phyloP scores from a whole-genome alignment of 164 flowering plant species.

The Chimonanthus praecox region DNA sequence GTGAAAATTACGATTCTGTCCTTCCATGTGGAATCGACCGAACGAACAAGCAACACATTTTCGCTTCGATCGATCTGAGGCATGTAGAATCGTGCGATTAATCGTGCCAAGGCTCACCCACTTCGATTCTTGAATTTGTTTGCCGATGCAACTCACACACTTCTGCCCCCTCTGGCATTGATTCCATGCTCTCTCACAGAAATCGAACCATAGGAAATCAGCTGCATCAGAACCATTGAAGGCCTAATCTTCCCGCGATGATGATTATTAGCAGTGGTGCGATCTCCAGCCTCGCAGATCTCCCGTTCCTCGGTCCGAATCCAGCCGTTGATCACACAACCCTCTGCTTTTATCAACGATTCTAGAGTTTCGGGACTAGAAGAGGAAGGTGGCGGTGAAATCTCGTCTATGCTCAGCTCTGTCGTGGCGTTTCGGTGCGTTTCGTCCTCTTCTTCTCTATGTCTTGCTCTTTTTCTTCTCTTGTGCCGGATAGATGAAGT shows the following conservation, averaged over 20 bases:
- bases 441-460: slow-evolving; percentile 6
- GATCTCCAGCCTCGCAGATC: slow-evolving; percentile 17
- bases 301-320: slow-evolving; percentile 13
- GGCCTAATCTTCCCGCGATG: slow-evolving; percentile 48
- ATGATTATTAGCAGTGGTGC: slow-evolving; percentile 27
- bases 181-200: slow-evolving; percentile 59
- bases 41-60: no score
- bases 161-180: no score
- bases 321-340: slow-evolving; percentile 26
- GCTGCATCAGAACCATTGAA: slow-evolving; percentile 74
- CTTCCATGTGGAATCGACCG: no score
- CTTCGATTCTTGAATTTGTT: no score
- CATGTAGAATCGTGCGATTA: no score
- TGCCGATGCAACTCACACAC: no score
- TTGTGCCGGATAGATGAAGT: slow-evolving; percentile 69
- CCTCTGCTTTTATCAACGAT: slow-evolving; percentile 66
- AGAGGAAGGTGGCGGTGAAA: slow-evolving; percentile 86
- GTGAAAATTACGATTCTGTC: no score
- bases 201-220: slow-evolving; percentile 82
- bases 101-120: no score
- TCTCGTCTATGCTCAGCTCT: slow-evolving; percentile 65
- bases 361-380: slow-evolving; percentile 82
- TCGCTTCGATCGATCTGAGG: no score
- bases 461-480: slow-evolving; percentile 26
- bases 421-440: slow-evolving; percentile 19